Evolutionary conservation across 495 filamentous ascomycete genomes (phyloP).

Genomic region (Aspergillus egyptiacus): DNA sequence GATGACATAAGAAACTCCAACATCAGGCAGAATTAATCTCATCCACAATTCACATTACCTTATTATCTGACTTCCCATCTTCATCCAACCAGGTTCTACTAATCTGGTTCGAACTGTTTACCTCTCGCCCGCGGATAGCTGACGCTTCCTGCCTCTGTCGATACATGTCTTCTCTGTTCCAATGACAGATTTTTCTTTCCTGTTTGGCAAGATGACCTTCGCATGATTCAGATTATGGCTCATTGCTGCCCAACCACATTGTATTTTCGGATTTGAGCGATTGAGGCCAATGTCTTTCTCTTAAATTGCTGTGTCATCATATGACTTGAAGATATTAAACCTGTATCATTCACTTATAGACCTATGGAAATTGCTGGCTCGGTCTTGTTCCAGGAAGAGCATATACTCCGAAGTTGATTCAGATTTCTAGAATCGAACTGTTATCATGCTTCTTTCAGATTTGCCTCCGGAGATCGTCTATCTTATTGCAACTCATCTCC

Average conservation of each 20-base stretch:
- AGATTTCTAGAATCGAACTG: too few relatives aligned
- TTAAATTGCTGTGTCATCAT: background rate
- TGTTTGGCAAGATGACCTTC: background rate
- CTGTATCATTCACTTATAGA: too few relatives aligned
- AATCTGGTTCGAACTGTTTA: slow-evolving; percentile 7
- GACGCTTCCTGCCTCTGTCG: too few relatives aligned
- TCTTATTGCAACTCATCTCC: slow-evolving; percentile 48
- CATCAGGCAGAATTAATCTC: background rate
- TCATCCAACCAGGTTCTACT: too few relatives aligned
- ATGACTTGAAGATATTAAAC: too few relatives aligned
- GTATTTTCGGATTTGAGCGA: background rate
- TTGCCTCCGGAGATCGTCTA: slow-evolving; percentile 59
- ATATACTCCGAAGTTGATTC: too few relatives aligned
- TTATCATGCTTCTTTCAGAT: slow-evolving; percentile 18
- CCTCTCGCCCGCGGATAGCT: too few relatives aligned
- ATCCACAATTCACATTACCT: background rate
- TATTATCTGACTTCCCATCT: background rate
- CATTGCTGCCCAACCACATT: background rate
- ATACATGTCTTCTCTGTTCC: too few relatives aligned
- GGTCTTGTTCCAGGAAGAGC: background rate
- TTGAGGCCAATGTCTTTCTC: background rate
- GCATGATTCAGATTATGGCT: slow-evolving; percentile 7
- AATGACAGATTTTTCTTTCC: too few relatives aligned
- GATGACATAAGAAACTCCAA: slow-evolving; percentile 6
- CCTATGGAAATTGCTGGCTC: too few relatives aligned